Conservation (phyloP, 1,139 yeast species). For the Debaryomycetaceae sp. region DNA sequence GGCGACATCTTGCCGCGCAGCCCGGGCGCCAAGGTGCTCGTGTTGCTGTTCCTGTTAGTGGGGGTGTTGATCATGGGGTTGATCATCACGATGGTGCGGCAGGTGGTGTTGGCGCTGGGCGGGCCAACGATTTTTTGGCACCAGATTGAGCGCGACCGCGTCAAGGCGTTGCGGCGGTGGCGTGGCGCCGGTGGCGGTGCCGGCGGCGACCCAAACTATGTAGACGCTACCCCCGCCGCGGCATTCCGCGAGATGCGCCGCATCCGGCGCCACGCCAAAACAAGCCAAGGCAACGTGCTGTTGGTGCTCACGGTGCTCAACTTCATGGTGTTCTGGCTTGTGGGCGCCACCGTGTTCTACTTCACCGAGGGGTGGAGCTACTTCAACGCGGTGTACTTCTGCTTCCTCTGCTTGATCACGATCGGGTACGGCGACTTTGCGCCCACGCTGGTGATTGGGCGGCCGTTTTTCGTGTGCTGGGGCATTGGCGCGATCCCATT, state of each 20-base stretch:
- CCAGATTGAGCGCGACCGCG: constrained; percentile 40
- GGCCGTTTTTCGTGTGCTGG: constrained; percentile 75
- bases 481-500: constrained; percentile 78
- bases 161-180: neutral
- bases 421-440: constrained; percentile 81
- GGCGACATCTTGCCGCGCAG: constrained; percentile 64
- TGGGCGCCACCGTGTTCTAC: constrained; percentile 66
- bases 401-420: constrained; percentile 69
- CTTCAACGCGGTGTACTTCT: constrained; percentile 66
- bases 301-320: constrained; percentile 37
- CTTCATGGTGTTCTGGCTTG: constrained; percentile 59
- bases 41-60: constrained; percentile 56
- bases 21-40: constrained; percentile 51
- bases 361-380: constrained; percentile 64
- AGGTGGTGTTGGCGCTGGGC: constrained; percentile 55
- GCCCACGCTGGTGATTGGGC: constrained; percentile 60
- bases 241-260: constrained; percentile 52
- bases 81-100: constrained; percentile 63
- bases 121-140: constrained; percentile 66
- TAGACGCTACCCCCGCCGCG: constrained; percentile 1
- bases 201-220: constrained; percentile 1
- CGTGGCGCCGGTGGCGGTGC: no score
- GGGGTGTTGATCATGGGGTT: constrained; percentile 75
- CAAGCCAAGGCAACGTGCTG: constrained; percentile 26
- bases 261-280: constrained; percentile 36